These are phyloP conservation scores for Candida sp. DNA, from an alignment of 1,139 yeast species.

Conservation along the genomic window DNA sequence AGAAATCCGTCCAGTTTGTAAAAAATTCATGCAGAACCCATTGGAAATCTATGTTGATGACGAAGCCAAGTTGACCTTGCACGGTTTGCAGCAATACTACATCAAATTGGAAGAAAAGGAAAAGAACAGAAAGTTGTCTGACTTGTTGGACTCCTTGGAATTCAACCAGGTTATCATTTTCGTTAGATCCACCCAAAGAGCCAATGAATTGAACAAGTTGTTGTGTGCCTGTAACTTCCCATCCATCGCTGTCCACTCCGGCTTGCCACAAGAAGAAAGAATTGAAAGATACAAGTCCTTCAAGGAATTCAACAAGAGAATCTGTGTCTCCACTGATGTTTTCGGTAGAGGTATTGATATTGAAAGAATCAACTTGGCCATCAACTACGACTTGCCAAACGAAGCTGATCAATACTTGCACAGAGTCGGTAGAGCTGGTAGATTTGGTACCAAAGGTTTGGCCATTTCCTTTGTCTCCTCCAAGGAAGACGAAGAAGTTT, in stretches of 20 bases:
- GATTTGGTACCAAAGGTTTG: slow-evolving; percentile 99
- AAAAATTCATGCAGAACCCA: slow-evolving; percentile 98
- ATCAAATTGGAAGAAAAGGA: slow-evolving; percentile 89
- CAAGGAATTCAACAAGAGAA: slow-evolving; percentile 98
- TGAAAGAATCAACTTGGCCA: slow-evolving; percentile 97
- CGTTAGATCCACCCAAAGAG: slow-evolving; percentile 92
- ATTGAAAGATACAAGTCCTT: slow-evolving; percentile 95
- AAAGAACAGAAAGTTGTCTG: slow-evolving; percentile 93
- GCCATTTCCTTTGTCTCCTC: slow-evolving; percentile 90
- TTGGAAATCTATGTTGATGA: slow-evolving; percentile 97
- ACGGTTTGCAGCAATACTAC: slow-evolving; percentile 97
- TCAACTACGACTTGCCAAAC: slow-evolving; percentile 89
- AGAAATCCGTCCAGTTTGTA: slow-evolving; percentile 97
- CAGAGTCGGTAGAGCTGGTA: slow-evolving; percentile 99
- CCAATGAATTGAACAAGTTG: slow-evolving; percentile 88
- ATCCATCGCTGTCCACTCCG: slow-evolving; percentile 96
- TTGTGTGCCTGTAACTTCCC: slow-evolving; percentile 97
- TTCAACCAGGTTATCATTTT: slow-evolving; percentile 98
- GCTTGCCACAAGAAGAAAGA: slow-evolving; percentile 97
- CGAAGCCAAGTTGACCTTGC: slow-evolving; percentile 96
- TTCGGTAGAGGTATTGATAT: slow-evolving; percentile 99
- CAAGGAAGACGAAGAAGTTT: slow-evolving; percentile 87
- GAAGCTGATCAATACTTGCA: slow-evolving; percentile 99
- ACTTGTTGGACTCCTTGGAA: slow-evolving; percentile 91
- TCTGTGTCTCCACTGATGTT: slow-evolving; percentile 98